Evolutionary conservation across 257 asterid genomes (phyloP).

Genomic region (Rehmannia glutinosa): DNA sequence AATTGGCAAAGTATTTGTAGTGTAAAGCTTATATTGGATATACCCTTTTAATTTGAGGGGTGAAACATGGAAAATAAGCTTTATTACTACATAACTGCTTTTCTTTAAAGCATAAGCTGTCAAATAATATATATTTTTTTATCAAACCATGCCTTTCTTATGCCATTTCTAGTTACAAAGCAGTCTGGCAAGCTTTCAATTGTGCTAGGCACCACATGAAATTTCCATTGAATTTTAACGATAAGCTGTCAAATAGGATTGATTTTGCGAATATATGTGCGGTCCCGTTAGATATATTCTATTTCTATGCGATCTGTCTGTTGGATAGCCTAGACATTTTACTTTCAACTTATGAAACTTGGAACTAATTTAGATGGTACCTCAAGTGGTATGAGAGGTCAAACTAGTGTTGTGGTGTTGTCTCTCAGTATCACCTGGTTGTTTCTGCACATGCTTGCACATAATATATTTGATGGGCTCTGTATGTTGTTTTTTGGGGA

Average conservation of each 20-base stretch:
- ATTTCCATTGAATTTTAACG: neutral
- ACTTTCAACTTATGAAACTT: too few species aligned
- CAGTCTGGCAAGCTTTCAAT: neutral
- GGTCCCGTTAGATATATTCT: too few species aligned
- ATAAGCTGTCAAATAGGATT: neutral
- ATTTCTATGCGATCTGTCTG: neutral
- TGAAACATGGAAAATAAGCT: too few species aligned
- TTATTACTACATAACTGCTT: too few species aligned
- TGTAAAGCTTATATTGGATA: neutral
- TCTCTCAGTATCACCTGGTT: neutral
- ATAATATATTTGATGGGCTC: neutral
- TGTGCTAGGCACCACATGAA: neutral
- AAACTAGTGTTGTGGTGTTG: neutral
- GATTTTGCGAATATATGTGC: neutral
- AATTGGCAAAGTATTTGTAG: neutral
- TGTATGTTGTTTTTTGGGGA: neutral
- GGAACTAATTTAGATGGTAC: too few species aligned
- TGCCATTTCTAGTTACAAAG: neutral
- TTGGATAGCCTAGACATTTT: constrained; percentile 4
- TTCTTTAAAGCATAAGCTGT: too few species aligned
- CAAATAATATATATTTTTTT: too few species aligned
- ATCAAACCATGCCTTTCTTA: neutral
- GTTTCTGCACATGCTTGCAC: neutral
- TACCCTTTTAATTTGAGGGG: neutral
- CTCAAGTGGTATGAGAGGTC: neutral